A percentile compares a stretch with the other conserved stretches of the same genome.
phyloP scores from a whole-genome alignment of 306 rosid species.

The Acmispon strigosus region DNA sequence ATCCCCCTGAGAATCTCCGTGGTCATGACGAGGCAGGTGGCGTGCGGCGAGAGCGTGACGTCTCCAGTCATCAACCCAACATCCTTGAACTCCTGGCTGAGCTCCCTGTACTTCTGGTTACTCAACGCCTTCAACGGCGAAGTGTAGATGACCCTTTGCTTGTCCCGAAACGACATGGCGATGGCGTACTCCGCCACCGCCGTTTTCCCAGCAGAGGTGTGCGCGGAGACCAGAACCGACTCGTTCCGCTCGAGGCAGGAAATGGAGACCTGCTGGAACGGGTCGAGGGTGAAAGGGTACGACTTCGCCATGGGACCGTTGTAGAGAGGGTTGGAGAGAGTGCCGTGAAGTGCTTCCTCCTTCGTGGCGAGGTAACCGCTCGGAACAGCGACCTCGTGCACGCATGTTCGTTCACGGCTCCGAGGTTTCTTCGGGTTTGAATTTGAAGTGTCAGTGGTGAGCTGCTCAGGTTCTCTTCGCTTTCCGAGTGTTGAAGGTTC shows the following conservation, averaged over 20 bases:
- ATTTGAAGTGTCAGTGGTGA: background rate
- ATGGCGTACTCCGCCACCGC: slow-evolving; percentile 96
- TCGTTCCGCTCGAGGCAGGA: slow-evolving; percentile 88
- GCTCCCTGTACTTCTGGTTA: slow-evolving; percentile 87
- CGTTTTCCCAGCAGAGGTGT: slow-evolving; percentile 96
- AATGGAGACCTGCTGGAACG: slow-evolving; percentile 80
- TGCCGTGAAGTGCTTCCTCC: slow-evolving; percentile 62
- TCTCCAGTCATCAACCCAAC: slow-evolving; percentile 97
- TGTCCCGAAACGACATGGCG: slow-evolving; percentile 88
- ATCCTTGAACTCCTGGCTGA: slow-evolving; percentile 73
- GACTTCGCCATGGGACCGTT: slow-evolving; percentile 61
- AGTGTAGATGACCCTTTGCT: slow-evolving; percentile 84
- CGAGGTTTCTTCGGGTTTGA: slow-evolving; percentile 25
- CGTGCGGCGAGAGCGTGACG: slow-evolving; percentile 82
- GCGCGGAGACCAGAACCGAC: slow-evolving; percentile 89
- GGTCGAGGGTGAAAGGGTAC: slow-evolving; percentile 73
- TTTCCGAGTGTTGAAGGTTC: slow-evolving; percentile 47
- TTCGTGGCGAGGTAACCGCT: slow-evolving; percentile 42
- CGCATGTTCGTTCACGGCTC: slow-evolving; percentile 58
- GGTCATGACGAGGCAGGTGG: slow-evolving; percentile 87
- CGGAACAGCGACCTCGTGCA: slow-evolving; percentile 95
- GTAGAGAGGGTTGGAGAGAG: slow-evolving; percentile 62
- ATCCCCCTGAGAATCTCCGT: slow-evolving; percentile 91
- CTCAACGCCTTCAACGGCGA: slow-evolving; percentile 90
- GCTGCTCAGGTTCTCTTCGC: slow-evolving; percentile 35